Evolutionary conservation across 805 yeast species (phyloP).

Genomic region (Monosporozyma aquatica): DNA sequence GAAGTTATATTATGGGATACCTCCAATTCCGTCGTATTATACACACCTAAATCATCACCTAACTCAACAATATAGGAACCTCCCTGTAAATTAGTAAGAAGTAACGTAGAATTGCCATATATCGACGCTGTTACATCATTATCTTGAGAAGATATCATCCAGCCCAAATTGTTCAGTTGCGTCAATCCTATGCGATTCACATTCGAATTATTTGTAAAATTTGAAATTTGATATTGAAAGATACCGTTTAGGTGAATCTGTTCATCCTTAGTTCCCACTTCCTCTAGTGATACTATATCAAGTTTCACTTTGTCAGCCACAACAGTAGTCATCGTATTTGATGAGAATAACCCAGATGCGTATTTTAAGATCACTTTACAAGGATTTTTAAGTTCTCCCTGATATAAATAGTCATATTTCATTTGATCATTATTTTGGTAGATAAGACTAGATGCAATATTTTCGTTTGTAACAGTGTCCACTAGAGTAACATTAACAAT

Average conservation of each 20-base stretch:
- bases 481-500: slow-evolving; percentile 64
- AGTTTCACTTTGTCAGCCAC: slow-evolving; percentile 66
- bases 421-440: slow-evolving; percentile 74
- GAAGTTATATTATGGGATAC: slow-evolving; percentile 18
- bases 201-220: slow-evolving; percentile 41
- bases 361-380: slow-evolving; percentile 39
- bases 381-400: slow-evolving; percentile 53
- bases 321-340: slow-evolving; percentile 28
- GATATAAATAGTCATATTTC: slow-evolving; percentile 70
- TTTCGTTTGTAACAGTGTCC: slow-evolving; percentile 31
- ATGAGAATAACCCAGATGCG: slow-evolving; percentile 26
- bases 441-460: slow-evolving; percentile 36
- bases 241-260: slow-evolving; percentile 56
- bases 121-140: slow-evolving; percentile 21
- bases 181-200: slow-evolving; percentile 39
- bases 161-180: slow-evolving; percentile 32
- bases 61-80: slow-evolving; percentile 32
- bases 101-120: slow-evolving; percentile 35
- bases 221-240: slow-evolving; percentile 69
- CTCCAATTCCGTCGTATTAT: slow-evolving; percentile 6
- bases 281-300: slow-evolving; percentile 40
- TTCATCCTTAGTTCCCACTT: background rate
- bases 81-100: slow-evolving; percentile 42
- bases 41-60: slow-evolving; percentile 14
- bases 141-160: slow-evolving; percentile 6